Evolutionary conservation across 495 filamentous ascomycete species (phyloP), one percentile per base, ranked within the genome.

Genomic region (Bryoglossum gracile): DNA sequence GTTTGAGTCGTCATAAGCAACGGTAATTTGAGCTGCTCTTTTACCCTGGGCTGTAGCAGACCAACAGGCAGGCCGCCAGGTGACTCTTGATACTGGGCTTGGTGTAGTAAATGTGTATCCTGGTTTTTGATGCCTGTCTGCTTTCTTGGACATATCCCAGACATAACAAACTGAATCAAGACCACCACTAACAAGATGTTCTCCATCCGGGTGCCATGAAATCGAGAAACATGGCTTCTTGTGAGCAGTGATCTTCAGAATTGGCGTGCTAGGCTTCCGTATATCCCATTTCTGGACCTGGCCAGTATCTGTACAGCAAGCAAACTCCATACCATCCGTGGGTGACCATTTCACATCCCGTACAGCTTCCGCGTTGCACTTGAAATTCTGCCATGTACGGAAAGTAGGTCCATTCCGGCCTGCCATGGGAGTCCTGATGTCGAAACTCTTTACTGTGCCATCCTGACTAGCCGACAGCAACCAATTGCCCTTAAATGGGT

Each of bases 121-220:
- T 10, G 89, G 75, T 61, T 92, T 95, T 64, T 89, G 87, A 39
- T 86, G 76, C 59, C 86, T 82, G 53, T 87, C 82, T 22, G 81
- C 78, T 22, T 77, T 79, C n/a, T 76, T 72, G 8, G 84, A 84
- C 58, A 96, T 76, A 63, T 97, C 88, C 94, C 94, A 98, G 25
- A 97, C 81, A 60, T 90, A 82, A 55, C 94, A 85, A 42, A 81
- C 84, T 51, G 80, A 80, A 62, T 98, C 92, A 19, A 77, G 72
- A 30, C 90, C 84, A 19, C 84, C 89, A 59, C 87, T 95, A 30
- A 85, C 81, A 13, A 95, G 70, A 63, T 97, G 86, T 50, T 86
- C 86, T 23, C 92, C 92, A 63, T 96, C 91, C 1, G 88, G 89
- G 61, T 98, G 92, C 92, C 94, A 98, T 55, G 94, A 87, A 39